Base-by-base conservation (phyloP, 2,329 filamentous ascomycete species). In the Byssothecium circinans region DNA sequence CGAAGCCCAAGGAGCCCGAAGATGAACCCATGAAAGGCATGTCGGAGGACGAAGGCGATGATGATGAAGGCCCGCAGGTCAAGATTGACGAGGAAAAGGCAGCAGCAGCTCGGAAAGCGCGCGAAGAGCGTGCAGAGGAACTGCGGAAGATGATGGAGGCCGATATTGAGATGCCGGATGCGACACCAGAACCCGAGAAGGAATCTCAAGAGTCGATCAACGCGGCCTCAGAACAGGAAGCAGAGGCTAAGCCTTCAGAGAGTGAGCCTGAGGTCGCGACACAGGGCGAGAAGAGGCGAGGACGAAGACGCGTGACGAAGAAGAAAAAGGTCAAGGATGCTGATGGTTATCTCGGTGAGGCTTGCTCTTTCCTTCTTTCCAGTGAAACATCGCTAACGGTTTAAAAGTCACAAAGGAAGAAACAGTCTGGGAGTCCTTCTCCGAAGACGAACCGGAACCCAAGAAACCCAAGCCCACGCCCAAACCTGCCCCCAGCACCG, bases 281-380 rank as follows among this genome's bases (percentile, higher is more conserved):
- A 6, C 71, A 77, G 50, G 82, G 80, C 47, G 88, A 87, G 0
- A 81, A 90, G 32, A 80, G 88, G 49, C 83, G 91, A 54, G 90
- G 89, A 25, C 86, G 83, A 67, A 81, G 91, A 57, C 83, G 86
- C 60, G 82, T 96, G 7, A 89, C 88, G 82, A 91, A 89, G 74
- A 96, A 95, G 78, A 88, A 87, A 75, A 91, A 87, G 36, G 81
- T 87, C 45, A 86, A 91, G 68, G 91, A 96, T 57, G 89, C 91
- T 41, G 87, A 96, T 55, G 91, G 91, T 5, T 96, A 95, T 69
- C 80, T 96, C 50, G 88, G 89, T 91, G 78, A 70, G 84, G 45
- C 55, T 58, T 34, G 15, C 10, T 10, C 15, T 23, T 8, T 11
- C 55, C 58, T n/a, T n/a, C 36, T 15, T 14, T 8, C 27, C 15